Base-by-base conservation (phyloP, 352 stramenopile genomes). In the Globisporangium iwayamae region DNA sequence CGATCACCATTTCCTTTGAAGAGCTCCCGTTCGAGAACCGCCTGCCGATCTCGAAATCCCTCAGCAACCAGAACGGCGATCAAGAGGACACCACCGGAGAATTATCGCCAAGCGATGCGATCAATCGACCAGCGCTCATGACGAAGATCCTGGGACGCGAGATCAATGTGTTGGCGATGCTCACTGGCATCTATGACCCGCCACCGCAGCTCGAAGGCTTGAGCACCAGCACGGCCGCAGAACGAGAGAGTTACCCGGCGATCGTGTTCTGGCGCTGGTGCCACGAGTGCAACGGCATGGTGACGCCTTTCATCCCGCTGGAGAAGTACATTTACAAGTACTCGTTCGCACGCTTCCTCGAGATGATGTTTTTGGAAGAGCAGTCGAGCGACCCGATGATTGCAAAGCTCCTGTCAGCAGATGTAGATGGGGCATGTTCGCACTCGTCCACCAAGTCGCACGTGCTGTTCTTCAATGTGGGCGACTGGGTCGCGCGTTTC, bases 231-330 rank as follows among this genome's bases (percentile, higher is more conserved):
- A 68, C 32, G 32, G 66, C 73, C 43, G 61, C 68, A 4, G 74
- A 81, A 25, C 60, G 48, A 62, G 62, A 81, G 11, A 66, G 62
- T 5, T 75, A 76, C 46, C 82, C 85, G 4, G 71, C 77, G 6
- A 98, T 99, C 62, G 87, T 93, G n/a, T 98, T 97, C 62, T 98
- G 94, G 93, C 97, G 94, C n/a, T 98, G 97, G 76, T 99, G 96
- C 69, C 93, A 78, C n/a, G 85, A 96, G 43, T 99, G 97, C 77
- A 78, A 84, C 51, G 79, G 84, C 25, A 88, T 98, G 60, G 94
- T 98, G 38, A 97, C 94, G 9, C 91, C 96, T 10, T 88, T 98
- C 39, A 77, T 93, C 11, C 74, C 79, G 45, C 60, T 95, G 78
- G 73, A 91, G 86, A 81, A 97, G 81, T 72, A 97, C 92, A 75